These are phyloP conservation scores for Saitozyma sp. DNA, from an alignment of 768 basidiomycete genomes.

Conservation along the genomic window DNA sequence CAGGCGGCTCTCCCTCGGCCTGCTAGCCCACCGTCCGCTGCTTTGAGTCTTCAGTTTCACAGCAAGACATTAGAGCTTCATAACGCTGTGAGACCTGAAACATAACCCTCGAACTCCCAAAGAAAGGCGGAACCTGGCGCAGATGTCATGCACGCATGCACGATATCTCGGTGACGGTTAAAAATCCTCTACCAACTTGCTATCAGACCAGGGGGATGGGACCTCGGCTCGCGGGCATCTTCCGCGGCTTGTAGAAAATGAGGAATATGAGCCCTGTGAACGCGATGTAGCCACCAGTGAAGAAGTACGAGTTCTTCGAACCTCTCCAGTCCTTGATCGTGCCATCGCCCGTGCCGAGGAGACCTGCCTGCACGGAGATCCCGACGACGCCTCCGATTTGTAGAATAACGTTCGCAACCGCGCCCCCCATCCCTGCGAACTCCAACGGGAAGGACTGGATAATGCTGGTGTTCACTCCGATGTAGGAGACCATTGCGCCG, in stretches of 20 bases:
- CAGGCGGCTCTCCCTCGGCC: too few relatives aligned
- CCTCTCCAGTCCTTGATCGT: constrained; percentile 43
- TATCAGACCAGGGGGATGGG: constrained; percentile 28
- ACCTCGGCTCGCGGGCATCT: constrained; percentile 34
- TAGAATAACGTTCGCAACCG: constrained; percentile 44
- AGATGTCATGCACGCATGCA: too few relatives aligned
- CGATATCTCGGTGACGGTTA: too few relatives aligned
- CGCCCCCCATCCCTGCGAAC: constrained; percentile 41
- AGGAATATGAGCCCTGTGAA: constrained; percentile 38
- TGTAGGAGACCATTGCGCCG: constrained; percentile 44
- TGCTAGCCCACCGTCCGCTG: too few relatives aligned
- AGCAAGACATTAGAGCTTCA: too few relatives aligned
- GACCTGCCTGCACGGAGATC: constrained; percentile 43
- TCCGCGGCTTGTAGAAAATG: constrained; percentile 34
- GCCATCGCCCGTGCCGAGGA: constrained; percentile 36
- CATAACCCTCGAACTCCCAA: too few relatives aligned
- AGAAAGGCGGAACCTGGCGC: too few relatives aligned
- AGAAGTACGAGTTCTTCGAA: constrained; percentile 37
- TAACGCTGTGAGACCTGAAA: too few relatives aligned
- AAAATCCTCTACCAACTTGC: too few relatives aligned
- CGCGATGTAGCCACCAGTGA: constrained; percentile 38
- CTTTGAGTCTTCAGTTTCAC: too few relatives aligned
- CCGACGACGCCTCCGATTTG: constrained; percentile 44
- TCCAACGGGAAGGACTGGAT: constrained; percentile 28
- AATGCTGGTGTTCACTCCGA: constrained; percentile 32